Evolutionary conservation across 139 green algal species (phyloP).

Genomic region (Haematococcus lacustris): DNA sequence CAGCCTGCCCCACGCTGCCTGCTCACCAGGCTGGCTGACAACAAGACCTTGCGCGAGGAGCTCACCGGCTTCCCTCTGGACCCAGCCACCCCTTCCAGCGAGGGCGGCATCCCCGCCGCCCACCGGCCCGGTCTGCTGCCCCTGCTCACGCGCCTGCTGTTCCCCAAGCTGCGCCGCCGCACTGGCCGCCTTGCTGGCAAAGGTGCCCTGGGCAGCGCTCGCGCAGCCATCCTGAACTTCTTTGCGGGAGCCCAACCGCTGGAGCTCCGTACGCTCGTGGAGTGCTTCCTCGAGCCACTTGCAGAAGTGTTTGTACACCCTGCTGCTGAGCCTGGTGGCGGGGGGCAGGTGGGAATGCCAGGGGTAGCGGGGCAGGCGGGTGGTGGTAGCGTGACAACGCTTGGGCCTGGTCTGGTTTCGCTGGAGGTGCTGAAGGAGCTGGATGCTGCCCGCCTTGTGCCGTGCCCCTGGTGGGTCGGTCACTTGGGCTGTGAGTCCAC

Average conservation of each 20-base stretch:
- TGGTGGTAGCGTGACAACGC: too few relatives aligned
- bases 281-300: constrained; percentile 65
- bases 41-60: constrained; percentile 48
- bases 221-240: constrained; percentile 80
- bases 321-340: too few relatives aligned
- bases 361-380: too few relatives aligned
- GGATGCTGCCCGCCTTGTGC: constrained; percentile 35
- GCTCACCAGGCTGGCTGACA: constrained; percentile 59
- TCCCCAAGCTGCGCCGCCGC: constrained; percentile 77
- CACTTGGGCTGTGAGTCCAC: constrained; percentile 4
- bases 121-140: constrained; percentile 30
- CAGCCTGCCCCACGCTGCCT: too few relatives aligned
- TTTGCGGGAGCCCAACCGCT: constrained; percentile 29
- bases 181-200: constrained; percentile 57
- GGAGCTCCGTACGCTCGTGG: constrained; percentile 63
- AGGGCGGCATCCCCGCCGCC: constrained; percentile 30
- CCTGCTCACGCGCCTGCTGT: constrained; percentile 50
- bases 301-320: too few relatives aligned
- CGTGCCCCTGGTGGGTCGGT: constrained; percentile 43
- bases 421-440: background rate
- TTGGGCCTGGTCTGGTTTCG: too few relatives aligned
- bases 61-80: constrained; percentile 55
- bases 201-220: constrained; percentile 61
- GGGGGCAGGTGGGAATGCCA: too few relatives aligned
- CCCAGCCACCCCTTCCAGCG: constrained; percentile 5